A percentile compares a stretch with the other conserved stretches of the same genome.
Evolutionary conservation across 2,329 filamentous ascomycete genomes (phyloP).

Genomic region (Fusarium sp.): DNA sequence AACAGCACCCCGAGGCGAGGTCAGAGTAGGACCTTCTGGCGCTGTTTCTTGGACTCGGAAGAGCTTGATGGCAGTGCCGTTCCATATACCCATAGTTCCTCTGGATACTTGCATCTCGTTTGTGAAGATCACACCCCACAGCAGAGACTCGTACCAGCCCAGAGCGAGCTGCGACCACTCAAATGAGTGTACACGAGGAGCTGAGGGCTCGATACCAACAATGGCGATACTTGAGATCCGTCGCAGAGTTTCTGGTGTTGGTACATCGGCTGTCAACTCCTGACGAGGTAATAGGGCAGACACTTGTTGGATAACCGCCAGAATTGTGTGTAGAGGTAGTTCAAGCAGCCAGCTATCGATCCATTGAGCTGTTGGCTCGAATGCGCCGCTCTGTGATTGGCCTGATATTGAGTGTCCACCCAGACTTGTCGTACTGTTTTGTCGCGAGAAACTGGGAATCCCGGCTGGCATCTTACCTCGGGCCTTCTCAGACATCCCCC

Average conservation of each 20-base stretch:
- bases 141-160: constrained; percentile 93
- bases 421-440: constrained; percentile 89
- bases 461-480: constrained; percentile 94
- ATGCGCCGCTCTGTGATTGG: constrained; percentile 68
- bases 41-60: constrained; percentile 91
- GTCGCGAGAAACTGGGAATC: constrained; percentile 82
- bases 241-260: constrained; percentile 60
- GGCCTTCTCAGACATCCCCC: constrained; percentile 97
- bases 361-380: constrained; percentile 85
- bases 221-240: constrained; percentile 71
- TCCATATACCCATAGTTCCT: constrained; percentile 93
- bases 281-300: constrained; percentile 66
- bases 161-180: constrained; percentile 92
- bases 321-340: constrained; percentile 85
- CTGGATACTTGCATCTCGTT: constrained; percentile 88
- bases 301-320: constrained; percentile 78
- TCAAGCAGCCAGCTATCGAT: constrained; percentile 95
- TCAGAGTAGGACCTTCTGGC: constrained; percentile 80
- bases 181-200: constrained; percentile 85
- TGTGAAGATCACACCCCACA: constrained; percentile 94
- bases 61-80: constrained; percentile 85
- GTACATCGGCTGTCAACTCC: constrained; percentile 56
- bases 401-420: constrained; percentile 70
- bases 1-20: constrained; percentile 88
- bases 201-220: constrained; percentile 77